phyloP scores from a whole-genome alignment of 257 asterid genomes.

The Forsythia viridissima region DNA sequence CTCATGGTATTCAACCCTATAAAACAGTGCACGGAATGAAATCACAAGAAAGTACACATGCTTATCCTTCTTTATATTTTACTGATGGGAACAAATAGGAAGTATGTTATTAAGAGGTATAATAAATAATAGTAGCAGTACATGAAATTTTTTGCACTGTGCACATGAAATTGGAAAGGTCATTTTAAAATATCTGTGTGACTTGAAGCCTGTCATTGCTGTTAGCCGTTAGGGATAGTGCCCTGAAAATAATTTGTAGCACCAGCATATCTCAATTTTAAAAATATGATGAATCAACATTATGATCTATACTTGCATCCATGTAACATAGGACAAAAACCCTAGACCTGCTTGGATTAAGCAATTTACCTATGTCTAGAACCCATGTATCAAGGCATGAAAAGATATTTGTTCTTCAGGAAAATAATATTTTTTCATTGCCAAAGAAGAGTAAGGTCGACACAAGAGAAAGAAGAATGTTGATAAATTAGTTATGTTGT shows the following conservation, averaged over 20 bases:
- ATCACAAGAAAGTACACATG: constrained; percentile 3
- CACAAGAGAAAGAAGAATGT: background rate
- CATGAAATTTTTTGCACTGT: background rate
- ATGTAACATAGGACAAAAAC: background rate
- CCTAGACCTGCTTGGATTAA: background rate
- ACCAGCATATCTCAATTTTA: background rate
- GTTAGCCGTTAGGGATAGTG: background rate
- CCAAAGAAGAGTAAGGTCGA: background rate
- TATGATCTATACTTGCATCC: background rate
- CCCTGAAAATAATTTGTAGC: background rate
- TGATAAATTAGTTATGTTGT: background rate
- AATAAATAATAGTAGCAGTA: background rate
- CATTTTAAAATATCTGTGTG: background rate
- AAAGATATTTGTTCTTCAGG: background rate
- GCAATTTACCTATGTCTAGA: background rate
- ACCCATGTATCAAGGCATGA: background rate
- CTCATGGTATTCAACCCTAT: background rate
- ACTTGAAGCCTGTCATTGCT: background rate
- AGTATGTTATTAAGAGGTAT: constrained; percentile 3
- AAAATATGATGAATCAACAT: background rate
- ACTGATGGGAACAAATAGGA: background rate
- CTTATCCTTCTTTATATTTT: background rate
- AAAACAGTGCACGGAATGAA: constrained; percentile 6
- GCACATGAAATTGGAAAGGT: background rate
- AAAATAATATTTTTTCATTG: background rate